Evolutionary conservation across 192 early-diverging fungal genomes (phyloP).

Genomic region (Backusella psychrophila): DNA sequence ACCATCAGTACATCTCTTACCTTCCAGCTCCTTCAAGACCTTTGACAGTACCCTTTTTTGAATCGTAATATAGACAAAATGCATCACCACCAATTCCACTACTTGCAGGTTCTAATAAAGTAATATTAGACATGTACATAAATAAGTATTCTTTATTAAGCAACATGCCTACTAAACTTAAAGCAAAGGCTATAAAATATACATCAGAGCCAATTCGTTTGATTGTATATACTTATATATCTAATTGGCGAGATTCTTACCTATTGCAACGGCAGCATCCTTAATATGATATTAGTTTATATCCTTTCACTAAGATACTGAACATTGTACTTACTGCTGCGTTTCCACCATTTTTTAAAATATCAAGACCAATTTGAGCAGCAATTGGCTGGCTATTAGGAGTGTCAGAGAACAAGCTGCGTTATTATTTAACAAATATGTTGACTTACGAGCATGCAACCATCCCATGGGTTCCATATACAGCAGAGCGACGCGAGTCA

Average conservation of each 20-base stretch:
- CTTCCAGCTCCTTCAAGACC: slow-evolving; percentile 63
- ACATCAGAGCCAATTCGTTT: no score
- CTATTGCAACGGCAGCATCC: slow-evolving; percentile 60
- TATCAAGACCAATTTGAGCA: slow-evolving; percentile 56
- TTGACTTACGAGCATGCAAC: slow-evolving; percentile 43
- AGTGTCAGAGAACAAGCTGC: background rate
- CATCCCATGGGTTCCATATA: slow-evolving; percentile 10
- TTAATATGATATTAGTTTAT: background rate
- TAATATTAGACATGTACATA: slow-evolving; percentile 1
- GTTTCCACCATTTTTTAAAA: slow-evolving; percentile 68
- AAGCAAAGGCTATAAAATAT: slow-evolving; percentile 49
- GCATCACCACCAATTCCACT: slow-evolving; percentile 80
- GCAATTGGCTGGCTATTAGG: slow-evolving; percentile 67
- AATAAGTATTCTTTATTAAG: background rate
- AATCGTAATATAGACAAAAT: slow-evolving; percentile 75
- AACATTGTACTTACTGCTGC: slow-evolving; percentile 54
- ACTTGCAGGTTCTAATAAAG: slow-evolving; percentile 55
- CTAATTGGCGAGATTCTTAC: background rate
- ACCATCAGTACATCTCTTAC: slow-evolving; percentile 6
- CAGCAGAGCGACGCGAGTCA: background rate
- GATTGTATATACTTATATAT: no score
- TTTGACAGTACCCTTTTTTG: slow-evolving; percentile 47
- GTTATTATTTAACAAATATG: background rate
- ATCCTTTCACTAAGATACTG: background rate
- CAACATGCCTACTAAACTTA: slow-evolving; percentile 57